phyloP scores from a whole-genome alignment of 768 basidiomycete genomes.

The Collybiopsis luxurians region DNA sequence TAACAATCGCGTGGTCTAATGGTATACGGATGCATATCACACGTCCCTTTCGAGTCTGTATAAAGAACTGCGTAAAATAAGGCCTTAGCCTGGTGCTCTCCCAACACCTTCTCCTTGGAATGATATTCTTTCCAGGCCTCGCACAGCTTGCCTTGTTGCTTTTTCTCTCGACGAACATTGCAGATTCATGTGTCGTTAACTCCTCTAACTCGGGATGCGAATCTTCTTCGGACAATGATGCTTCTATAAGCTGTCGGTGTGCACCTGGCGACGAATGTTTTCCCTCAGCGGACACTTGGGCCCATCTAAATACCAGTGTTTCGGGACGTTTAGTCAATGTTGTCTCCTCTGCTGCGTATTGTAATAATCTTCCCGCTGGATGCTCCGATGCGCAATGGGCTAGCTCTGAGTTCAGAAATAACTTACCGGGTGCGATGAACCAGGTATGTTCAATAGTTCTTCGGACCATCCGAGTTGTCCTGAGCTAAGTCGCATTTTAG shows the following conservation, averaged over 20 bases:
- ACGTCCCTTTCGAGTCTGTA: too few relatives aligned
- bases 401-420: constrained; percentile 9
- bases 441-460: not conserved
- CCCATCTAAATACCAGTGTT: constrained; percentile 3
- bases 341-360: constrained; percentile 12
- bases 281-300: constrained; percentile 7
- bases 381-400: constrained; percentile 15
- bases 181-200: too few relatives aligned
- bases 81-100: too few relatives aligned
- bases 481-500: not conserved
- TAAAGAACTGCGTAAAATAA: too few relatives aligned
- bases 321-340: constrained; percentile 12
- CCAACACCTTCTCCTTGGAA: too few relatives aligned
- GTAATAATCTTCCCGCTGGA: constrained; percentile 6
- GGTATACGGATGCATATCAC: too few relatives aligned
- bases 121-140: too few relatives aligned
- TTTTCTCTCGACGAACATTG: too few relatives aligned
- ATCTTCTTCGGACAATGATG: not conserved
- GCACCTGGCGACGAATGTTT: constrained; percentile 10
- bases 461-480: not conserved
- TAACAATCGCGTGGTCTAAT: too few relatives aligned
- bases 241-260: not conserved
- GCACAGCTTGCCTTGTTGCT: too few relatives aligned
- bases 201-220: too few relatives aligned
- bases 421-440: constrained; percentile 14